Conservation (phyloP, 2,329 filamentous ascomycete species). For the Ascochyta viciae-villosae region DNA sequence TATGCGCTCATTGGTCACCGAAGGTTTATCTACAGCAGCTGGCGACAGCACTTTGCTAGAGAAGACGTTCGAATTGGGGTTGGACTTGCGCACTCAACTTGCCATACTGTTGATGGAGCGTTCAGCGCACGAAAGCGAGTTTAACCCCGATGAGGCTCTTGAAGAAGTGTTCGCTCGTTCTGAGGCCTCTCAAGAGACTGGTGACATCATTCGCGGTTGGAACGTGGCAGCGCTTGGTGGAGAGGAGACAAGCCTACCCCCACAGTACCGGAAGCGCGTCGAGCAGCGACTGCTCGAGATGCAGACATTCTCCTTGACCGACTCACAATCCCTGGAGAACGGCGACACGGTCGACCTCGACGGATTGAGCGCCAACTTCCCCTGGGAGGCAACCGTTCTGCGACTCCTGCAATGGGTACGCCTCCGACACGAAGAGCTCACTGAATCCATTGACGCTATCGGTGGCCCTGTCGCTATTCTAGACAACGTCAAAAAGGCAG, state of each 20-base stretch:
- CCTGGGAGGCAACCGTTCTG: conserved; percentile 59
- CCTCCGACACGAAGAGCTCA: conserved; percentile 55
- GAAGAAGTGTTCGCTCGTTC: conserved; percentile 50
- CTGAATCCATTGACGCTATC: conserved; percentile 49
- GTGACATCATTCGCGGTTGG: conserved; percentile 44
- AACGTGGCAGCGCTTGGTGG: conserved; percentile 47
- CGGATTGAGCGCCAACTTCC: conserved; percentile 54
- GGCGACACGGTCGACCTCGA: conserved; percentile 52
- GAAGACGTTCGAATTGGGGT: conserved; percentile 57
- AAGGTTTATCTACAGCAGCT: conserved; percentile 5
- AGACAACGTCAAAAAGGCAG: conserved; percentile 35
- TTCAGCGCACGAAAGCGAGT: conserved; percentile 39
- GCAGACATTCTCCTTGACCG: conserved; percentile 39
- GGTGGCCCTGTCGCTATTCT: conserved; percentile 55
- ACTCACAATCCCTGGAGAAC: conserved; percentile 39
- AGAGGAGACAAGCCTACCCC: conserved; percentile 46
- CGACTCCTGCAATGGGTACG: conserved; percentile 57
- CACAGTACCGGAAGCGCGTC: conserved; percentile 46
- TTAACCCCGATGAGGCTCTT: conserved; percentile 52
- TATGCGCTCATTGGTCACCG: conserved; percentile 31
- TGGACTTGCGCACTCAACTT: conserved; percentile 64
- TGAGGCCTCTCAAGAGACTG: conserved; percentile 21
- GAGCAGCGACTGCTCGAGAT: conserved; percentile 51
- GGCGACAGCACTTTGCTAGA: conserved; percentile 53
- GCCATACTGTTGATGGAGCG: conserved; percentile 55